Conservation (phyloP, 768 basidiomycete species). For the Phaffia australis region DNA sequence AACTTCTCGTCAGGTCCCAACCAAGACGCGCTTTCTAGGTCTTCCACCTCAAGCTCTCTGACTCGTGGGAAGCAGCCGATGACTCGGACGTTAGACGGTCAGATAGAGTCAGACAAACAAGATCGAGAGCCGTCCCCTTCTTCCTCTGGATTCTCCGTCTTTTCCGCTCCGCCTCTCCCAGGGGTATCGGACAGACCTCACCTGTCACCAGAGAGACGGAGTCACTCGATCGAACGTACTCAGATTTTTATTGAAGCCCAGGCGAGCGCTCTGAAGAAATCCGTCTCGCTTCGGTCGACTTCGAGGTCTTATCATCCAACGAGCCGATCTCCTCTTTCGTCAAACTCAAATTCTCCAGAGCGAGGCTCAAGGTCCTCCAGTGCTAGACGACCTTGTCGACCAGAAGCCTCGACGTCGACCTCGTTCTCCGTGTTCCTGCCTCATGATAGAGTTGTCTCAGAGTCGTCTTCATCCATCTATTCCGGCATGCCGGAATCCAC, state of each 20-base stretch:
- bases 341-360: neutral
- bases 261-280: constrained; percentile 11
- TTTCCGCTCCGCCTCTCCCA: no score
- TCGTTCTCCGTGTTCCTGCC: neutral
- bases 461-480: no score
- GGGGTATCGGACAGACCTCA: no score
- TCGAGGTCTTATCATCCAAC: neutral
- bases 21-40: constrained; percentile 43
- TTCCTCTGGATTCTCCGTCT: no score
- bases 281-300: constrained; percentile 4
- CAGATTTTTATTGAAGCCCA: constrained; percentile 18
- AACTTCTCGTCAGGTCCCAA: constrained; percentile 50
- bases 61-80: constrained; percentile 46
- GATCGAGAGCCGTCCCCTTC: no score
- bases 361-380: neutral
- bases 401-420: neutral
- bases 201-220: neutral
- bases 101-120: no score
- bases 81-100: constrained; percentile 44
- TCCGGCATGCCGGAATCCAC: no score
- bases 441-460: neutral
- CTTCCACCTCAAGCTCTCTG: constrained; percentile 54
- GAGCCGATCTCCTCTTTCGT: no score
- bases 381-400: neutral
- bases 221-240: constrained; percentile 18